Conservation (phyloP, 768 basidiomycete species). For the Rubroboletus satanas region DNA sequence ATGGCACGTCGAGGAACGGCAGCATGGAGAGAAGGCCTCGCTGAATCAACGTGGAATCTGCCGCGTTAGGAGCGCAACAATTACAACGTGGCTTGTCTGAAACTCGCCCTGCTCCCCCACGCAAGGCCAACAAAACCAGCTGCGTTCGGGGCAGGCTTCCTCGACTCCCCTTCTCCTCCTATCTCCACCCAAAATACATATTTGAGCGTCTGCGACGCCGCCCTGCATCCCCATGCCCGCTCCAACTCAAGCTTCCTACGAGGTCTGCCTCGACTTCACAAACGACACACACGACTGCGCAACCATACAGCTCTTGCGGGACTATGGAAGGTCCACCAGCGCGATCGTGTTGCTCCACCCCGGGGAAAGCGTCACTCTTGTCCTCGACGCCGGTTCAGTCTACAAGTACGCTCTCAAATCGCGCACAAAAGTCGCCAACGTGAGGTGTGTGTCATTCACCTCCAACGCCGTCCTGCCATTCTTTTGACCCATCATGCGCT, state of each 20-base stretch:
- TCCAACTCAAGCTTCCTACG: slow-evolving; percentile 50
- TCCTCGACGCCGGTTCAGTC: slow-evolving; percentile 64
- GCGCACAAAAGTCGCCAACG: slow-evolving; percentile 60
- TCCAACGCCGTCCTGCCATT: background rate
- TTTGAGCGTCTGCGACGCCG: slow-evolving; percentile 36
- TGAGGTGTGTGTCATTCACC: slow-evolving; percentile 48
- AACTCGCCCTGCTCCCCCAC: slow-evolving; percentile 28
- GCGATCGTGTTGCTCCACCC: slow-evolving; percentile 57
- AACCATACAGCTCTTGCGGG: slow-evolving; percentile 59
- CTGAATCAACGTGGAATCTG: slow-evolving; percentile 26
- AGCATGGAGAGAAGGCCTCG: slow-evolving; percentile 15
- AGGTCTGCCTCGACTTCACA: slow-evolving; percentile 63
- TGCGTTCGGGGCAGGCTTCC: slow-evolving; percentile 23
- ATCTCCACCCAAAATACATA: slow-evolving; percentile 14
- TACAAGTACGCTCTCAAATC: slow-evolving; percentile 70
- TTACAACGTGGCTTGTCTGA: slow-evolving; percentile 26
- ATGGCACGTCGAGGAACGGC: slow-evolving; percentile 28
- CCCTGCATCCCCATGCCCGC: slow-evolving; percentile 47
- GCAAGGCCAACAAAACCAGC: slow-evolving; percentile 34
- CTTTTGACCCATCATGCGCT: background rate
- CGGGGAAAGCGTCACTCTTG: slow-evolving; percentile 58
- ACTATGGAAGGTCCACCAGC: slow-evolving; percentile 56
- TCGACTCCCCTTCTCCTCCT: slow-evolving; percentile 14
- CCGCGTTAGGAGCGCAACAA: slow-evolving; percentile 32
- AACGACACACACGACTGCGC: slow-evolving; percentile 66